Evolutionary conservation across 257 asterid species (phyloP), one percentile per base, ranked within the genome.

Genomic region (Gynochthodes officinalis): DNA sequence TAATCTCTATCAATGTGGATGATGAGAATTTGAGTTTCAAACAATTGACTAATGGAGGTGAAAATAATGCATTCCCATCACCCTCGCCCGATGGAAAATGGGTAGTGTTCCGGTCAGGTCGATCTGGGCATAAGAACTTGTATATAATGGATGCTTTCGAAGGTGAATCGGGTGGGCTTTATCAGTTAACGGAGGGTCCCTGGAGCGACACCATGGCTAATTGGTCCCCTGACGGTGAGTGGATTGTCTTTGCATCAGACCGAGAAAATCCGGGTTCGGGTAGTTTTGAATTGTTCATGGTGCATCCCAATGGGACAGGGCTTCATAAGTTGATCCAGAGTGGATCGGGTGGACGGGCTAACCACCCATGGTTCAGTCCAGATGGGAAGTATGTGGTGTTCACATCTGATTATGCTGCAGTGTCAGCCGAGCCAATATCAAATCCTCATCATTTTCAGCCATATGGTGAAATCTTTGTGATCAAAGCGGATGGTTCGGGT

Each of bases 181-280:
- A 75, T 53, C 75, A 80, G 77, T 77, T 93, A 33, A 89, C 97
- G 0, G 86, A 86, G 11, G 97, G 97, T 9, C 80, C 96, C 0
- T 93, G 98, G 97, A 77, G 90, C 0, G 98, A 93, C 72, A 93
- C 98, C 1, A 93, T 93, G 98, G 80, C 96, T 64, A 93, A 82
- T 59, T 93, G 98, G 98, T 93, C 98, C 0, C 98, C 97, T 0
- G 85, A 89, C 53, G 96, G 94, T 0, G 89, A 93, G 33, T 91
- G 98, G 98, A 93, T 93, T 0, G 91, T 84, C 0, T 93, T 93
- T 14, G 89, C 98, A 3, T 93, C 98, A 0, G 98, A 93, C 68
- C 67, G 97, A 81, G 92, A 82, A 67, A 72, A 84, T 67, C 97
- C 97, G 2, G 96, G 96, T 46, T 78, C 91, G 3, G 98, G 97